These are phyloP conservation scores for Chlorella sorokiniana DNA, from an alignment of 139 green algal genomes.

Conservation along the genomic window DNA sequence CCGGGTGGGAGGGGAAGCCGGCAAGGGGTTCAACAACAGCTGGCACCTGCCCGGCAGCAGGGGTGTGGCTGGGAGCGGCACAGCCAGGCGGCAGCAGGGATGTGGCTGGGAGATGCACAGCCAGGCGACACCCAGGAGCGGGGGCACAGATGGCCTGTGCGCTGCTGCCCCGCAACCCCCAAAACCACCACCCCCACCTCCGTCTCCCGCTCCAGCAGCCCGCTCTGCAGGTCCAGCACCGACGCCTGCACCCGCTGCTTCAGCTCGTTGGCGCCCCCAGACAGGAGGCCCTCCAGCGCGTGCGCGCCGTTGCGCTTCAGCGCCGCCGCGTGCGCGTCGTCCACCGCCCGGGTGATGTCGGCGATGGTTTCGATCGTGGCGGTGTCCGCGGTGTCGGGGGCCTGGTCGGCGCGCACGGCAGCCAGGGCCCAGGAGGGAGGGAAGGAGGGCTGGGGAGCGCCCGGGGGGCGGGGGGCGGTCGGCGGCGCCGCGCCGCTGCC, in stretches of 20 bases:
- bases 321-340: conserved; percentile 44
- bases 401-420: conserved; percentile 58
- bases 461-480: neutral
- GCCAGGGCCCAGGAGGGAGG: neutral
- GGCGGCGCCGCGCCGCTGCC: neutral
- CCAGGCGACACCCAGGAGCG: neutral
- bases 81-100: neutral
- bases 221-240: conserved; percentile 70
- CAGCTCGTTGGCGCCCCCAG: conserved; percentile 38
- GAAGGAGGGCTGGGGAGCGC: neutral
- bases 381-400: conserved; percentile 45
- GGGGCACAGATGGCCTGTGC: neutral
- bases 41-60: no score
- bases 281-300: neutral
- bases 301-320: conserved; percentile 23
- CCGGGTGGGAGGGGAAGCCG: neutral
- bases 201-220: conserved; percentile 83
- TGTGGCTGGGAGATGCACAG: no score
- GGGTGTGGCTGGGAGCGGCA: neutral
- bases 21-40: neutral
- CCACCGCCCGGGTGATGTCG: conserved; percentile 56
- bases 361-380: conserved; percentile 63
- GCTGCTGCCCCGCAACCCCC: neutral
- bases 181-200: no score
- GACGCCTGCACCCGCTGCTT: conserved; percentile 50